Conservation (phyloP, 345 rosid species). For the Brassica cretica region DNA sequence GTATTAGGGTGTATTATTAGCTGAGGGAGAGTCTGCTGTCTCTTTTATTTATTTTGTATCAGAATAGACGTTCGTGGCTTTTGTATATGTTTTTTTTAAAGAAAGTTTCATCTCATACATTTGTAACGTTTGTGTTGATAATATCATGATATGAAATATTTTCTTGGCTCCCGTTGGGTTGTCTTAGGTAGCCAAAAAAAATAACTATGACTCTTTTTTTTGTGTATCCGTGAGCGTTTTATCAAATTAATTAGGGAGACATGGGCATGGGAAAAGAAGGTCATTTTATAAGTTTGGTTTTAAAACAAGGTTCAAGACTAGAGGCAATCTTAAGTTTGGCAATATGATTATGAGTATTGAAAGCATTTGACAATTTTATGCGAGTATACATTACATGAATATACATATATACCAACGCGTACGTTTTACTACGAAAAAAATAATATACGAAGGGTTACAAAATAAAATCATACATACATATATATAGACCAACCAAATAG, state of each 20-base stretch:
- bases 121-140: conserved; percentile 32
- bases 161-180: not conserved
- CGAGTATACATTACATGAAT: not conserved
- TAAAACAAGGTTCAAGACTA: not conserved
- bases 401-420: not conserved
- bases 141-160: conserved; percentile 15
- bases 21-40: conserved; percentile 1
- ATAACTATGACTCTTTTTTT: not conserved
- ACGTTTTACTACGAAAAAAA: not conserved
- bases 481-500: conserved; percentile 1
- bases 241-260: not conserved
- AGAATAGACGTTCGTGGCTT: conserved; percentile 12
- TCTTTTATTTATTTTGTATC: conserved; percentile 7
- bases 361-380: not conserved
- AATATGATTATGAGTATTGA: not conserved
- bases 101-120: not conserved
- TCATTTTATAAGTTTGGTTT: not conserved
- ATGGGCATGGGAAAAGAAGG: not conserved
- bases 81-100: conserved; percentile 3
- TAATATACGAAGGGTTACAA: not conserved
- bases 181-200: not conserved
- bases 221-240: not conserved
- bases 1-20: conserved; percentile 9
- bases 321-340: not conserved
- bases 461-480: conserved; percentile 4